A percentile compares a stretch with the other conserved stretches of the same genome.
Evolutionary conservation across 371 early-diverging fungal species (phyloP).

Genomic region (Basidiobolus meristosporus): DNA sequence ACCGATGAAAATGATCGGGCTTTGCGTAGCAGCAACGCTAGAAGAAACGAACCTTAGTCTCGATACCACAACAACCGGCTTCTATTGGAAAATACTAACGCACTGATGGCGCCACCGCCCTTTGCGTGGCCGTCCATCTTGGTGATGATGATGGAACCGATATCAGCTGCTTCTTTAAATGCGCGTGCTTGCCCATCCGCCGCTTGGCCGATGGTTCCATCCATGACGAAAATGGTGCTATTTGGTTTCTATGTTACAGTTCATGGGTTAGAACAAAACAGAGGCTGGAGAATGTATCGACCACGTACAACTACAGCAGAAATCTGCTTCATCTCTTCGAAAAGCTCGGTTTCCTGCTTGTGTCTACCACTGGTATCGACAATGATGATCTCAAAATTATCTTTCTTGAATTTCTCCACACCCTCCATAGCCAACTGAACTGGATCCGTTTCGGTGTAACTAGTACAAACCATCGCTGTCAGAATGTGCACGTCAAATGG

Average conservation of each 20-base stretch:
- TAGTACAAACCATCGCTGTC: too few species aligned
- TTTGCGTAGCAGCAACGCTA: constrained; percentile 91
- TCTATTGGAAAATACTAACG: constrained; percentile 43
- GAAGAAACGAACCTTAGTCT: background rate
- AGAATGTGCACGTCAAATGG: too few species aligned
- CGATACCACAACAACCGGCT: too few species aligned
- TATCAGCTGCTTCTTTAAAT: constrained; percentile 87
- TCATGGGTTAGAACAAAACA: too few species aligned
- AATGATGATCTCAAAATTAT: constrained; percentile 96
- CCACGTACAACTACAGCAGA: constrained; percentile 48
- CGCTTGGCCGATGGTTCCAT: constrained; percentile 98
- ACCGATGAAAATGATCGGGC: constrained; percentile 97
- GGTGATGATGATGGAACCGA: constrained; percentile 97
- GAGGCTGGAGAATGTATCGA: background rate
- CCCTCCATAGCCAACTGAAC: constrained; percentile 90
- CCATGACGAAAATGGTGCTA: constrained; percentile 98
- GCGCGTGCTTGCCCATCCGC: constrained; percentile 94
- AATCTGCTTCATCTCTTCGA: constrained; percentile 98
- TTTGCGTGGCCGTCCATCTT: constrained; percentile 99
- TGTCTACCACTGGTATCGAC: constrained; percentile 99
- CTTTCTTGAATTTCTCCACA: constrained; percentile 87
- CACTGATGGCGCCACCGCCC: constrained; percentile 98
- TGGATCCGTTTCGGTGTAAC: constrained; percentile 90
- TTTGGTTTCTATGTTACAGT: constrained; percentile 59
- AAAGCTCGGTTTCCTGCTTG: constrained; percentile 94